Evolutionary conservation across 176 grass and related monocot species (phyloP), one percentile per base, ranked within the genome.

Genomic region (Oryza meridionalis): DNA sequence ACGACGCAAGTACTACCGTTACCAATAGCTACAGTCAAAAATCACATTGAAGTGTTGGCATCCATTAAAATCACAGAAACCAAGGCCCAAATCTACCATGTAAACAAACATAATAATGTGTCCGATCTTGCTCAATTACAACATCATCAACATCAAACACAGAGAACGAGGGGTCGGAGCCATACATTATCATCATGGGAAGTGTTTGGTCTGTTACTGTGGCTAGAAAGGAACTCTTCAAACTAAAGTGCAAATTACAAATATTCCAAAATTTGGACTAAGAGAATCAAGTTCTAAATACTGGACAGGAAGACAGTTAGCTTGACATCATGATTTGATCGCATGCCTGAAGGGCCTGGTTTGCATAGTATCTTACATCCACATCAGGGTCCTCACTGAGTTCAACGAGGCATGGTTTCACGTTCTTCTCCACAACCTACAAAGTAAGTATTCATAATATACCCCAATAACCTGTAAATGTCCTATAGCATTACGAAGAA

Each of bases 331-430:
- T 88, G 64, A 95, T 90, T 88, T 98, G 96, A 25, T 98, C 82
- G 38, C 96, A 93, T 5, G 93, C 88, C 64, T 88, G 92, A 21
- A 95, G 93, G 35, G 96, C 96, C 79, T 98, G 89, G 49, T 84
- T 85, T 10, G 96, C 91, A 38, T 86, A 98, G 85, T 88, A 92
- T 70, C 96, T 83, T 65, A 98, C 96, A 76, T 98, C 96, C 19
- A 98, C 93, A 78, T 98, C 96, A 27, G 96, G 96, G 78, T 98
- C 96, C 91, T 98, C 96, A 9, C 87, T 93, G n/a, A 98, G 93
- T 77, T 98, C 96, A 13, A 94, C 87, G 17, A 98, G 86, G 71
- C 96, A 98, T 63, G 93, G 93, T 33, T 91, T 93, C 82, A 98
- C 66, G 1, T 25, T 86, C 81, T 90, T 88, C 51, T 98, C 96